A percentile compares a stretch with the other conserved stretches of the same genome.
These are phyloP conservation scores for Cutaneotrichosporon dermatis DNA, from an alignment of 1,284 basidiomycete species.

Conservation along the genomic window DNA sequence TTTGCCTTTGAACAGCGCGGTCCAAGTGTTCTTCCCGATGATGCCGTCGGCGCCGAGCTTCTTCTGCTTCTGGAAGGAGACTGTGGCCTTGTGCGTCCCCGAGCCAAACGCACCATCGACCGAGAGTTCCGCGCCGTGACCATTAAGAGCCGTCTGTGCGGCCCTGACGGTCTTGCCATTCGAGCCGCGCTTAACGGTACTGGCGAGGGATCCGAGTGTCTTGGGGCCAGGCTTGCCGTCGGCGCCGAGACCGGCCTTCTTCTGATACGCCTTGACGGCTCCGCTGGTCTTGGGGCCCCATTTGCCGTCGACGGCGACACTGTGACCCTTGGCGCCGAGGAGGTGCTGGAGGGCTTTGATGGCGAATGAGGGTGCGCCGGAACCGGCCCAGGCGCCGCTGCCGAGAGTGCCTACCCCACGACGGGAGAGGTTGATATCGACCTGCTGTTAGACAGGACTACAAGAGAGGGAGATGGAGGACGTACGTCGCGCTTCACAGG, in stretches of 20 bases:
- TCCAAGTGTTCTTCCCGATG: conserved; percentile 7
- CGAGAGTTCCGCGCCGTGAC: not conserved
- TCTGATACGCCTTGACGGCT: conserved; percentile 3
- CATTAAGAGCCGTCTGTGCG: conserved; percentile 1
- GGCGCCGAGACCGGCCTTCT: not conserved
- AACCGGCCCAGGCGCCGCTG: not conserved
- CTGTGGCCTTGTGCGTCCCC: not conserved
- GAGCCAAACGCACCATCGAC: conserved; percentile 11
- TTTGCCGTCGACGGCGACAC: conserved; percentile 3
- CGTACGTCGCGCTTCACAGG: not conserved
- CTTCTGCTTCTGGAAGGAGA: not conserved
- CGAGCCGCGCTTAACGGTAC: not conserved
- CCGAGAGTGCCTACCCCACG: conserved; percentile 6
- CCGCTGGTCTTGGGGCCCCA: conserved; percentile 4
- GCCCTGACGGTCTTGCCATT: conserved; percentile 1
- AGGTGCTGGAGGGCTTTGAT: conserved; percentile 11
- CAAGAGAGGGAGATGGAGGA: too few species aligned
- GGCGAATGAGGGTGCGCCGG: not conserved
- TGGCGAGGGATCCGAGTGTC: conserved; percentile 8
- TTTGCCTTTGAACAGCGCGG: conserved; percentile 2
- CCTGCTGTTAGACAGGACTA: not conserved
- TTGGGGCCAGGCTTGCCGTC: conserved; percentile 7
- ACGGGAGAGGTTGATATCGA: not conserved
- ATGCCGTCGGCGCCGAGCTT: conserved; percentile 4
- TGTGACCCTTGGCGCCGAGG: not conserved